Evolutionary conservation across 2,329 filamentous ascomycete species (phyloP).

Genomic region (Pseudogymnoascus sp.): DNA sequence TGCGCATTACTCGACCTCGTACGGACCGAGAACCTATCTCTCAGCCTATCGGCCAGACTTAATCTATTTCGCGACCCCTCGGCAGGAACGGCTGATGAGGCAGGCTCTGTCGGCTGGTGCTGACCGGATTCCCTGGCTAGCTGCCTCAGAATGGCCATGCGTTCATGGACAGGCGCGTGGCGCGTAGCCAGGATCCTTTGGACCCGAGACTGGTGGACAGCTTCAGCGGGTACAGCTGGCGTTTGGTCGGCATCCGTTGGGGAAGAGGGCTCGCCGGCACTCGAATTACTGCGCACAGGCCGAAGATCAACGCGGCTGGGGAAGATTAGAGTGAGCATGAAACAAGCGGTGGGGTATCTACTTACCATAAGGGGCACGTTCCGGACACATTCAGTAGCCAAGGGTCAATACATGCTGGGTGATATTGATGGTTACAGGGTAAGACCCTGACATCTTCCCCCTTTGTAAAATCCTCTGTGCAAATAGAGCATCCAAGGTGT

Average conservation of each 20-base stretch:
- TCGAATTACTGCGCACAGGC: conserved; percentile 20
- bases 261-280: background rate
- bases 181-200: conserved; percentile 37
- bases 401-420: conserved; percentile 62
- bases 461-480: conserved; percentile 61
- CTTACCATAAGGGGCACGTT: conserved; percentile 64
- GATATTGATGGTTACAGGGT: conserved; percentile 62
- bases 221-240: conserved; percentile 1
- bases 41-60: background rate
- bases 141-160: conserved; percentile 53
- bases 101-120: background rate
- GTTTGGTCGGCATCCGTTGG: background rate
- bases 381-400: conserved; percentile 66
- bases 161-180: conserved; percentile 54
- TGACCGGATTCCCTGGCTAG: conserved; percentile 35
- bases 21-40: background rate
- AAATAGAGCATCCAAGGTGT: conserved; percentile 58
- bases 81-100: background rate
- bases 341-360: conserved; percentile 18
- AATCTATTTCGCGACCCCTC: conserved; percentile 3
- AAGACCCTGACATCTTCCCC: conserved; percentile 63
- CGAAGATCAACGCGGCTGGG: conserved; percentile 35
- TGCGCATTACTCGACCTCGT: background rate
- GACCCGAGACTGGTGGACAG: conserved; percentile 1
- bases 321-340: conserved; percentile 7